A percentile compares a stretch with the other conserved stretches of the same genome.
These are phyloP conservation scores for Diplocarpon mali DNA, from an alignment of 2,329 filamentous ascomycete species.

Conservation along the genomic window DNA sequence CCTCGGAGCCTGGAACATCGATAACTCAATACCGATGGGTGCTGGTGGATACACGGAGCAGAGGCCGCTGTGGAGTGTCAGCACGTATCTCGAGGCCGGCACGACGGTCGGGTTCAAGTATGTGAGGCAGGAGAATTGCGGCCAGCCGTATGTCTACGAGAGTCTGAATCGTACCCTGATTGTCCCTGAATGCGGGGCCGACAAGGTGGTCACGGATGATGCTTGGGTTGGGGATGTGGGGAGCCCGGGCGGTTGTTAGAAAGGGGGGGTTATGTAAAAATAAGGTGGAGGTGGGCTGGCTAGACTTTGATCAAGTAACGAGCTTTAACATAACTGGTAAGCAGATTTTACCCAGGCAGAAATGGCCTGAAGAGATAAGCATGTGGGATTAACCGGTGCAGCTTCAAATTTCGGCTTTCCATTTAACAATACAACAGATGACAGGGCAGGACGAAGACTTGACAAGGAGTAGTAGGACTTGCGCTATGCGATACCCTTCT, in stretches of 20 bases:
- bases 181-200: slow-evolving; percentile 29
- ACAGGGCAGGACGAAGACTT: no score
- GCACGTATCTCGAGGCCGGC: slow-evolving; percentile 32
- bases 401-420: no score
- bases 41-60: slow-evolving; percentile 32
- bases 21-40: slow-evolving; percentile 27
- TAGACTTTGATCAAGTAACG: no score
- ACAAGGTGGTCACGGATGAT: slow-evolving; percentile 28
- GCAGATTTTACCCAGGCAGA: no score
- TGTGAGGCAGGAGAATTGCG: slow-evolving; percentile 34
- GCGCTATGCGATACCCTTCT: no score
- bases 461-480: no score
- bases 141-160: slow-evolving; percentile 34
- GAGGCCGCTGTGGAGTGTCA: slow-evolving; percentile 35
- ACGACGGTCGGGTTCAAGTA: slow-evolving; percentile 36
- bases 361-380: no score
- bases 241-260: slow-evolving; percentile 20
- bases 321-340: no score
- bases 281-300: no score
- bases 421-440: no score
- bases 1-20: slow-evolving; percentile 33
- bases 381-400: no score
- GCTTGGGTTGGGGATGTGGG: slow-evolving; percentile 30
- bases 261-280: neutral
- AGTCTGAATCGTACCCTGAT: slow-evolving; percentile 32